Percentiles rank a stretch among this genome's conserved stretches.
These are phyloP conservation scores for Colletotrichum orchidophilum DNA, from an alignment of 2,329 filamentous ascomycete species.

Conservation along the genomic window DNA sequence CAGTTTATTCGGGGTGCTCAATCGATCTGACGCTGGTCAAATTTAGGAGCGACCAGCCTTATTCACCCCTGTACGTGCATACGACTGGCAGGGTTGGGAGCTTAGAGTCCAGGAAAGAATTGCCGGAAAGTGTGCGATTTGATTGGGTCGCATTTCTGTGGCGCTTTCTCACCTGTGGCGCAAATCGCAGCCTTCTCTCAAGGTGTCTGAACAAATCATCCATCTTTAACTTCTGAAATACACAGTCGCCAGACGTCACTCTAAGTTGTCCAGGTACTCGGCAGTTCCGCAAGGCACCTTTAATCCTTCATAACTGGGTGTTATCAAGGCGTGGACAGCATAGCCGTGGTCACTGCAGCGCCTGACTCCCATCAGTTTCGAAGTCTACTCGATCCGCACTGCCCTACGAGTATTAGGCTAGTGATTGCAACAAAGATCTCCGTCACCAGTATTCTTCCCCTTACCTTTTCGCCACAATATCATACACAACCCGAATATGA, in stretches of 20 bases:
- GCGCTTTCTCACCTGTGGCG: slow-evolving; percentile 2
- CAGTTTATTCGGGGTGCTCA: neutral
- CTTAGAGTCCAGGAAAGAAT: slow-evolving; percentile 7
- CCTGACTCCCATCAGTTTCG: neutral
- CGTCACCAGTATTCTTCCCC: neutral
- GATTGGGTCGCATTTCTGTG: slow-evolving; percentile 16
- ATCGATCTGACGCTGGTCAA: slow-evolving; percentile 21
- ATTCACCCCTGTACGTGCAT: slow-evolving; percentile 31
- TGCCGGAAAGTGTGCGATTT: slow-evolving; percentile 6
- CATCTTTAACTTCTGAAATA: neutral
- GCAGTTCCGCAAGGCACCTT: neutral
- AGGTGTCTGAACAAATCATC: neutral
- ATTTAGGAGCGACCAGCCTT: slow-evolving; percentile 29
- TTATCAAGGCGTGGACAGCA: neutral
- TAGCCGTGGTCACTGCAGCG: neutral
- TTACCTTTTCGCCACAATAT: neutral
- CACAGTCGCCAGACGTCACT: neutral
- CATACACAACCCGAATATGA: neutral
- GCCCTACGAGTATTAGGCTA: neutral
- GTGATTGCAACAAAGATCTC: neutral
- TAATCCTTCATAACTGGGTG: neutral
- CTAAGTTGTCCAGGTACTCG: neutral
- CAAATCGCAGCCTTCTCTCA: slow-evolving; percentile 11
- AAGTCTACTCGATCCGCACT: neutral
- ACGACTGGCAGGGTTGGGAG: slow-evolving; percentile 7